Evolutionary conservation across 106 monocot species (phyloP).

Genomic region (Acorus calamus): DNA sequence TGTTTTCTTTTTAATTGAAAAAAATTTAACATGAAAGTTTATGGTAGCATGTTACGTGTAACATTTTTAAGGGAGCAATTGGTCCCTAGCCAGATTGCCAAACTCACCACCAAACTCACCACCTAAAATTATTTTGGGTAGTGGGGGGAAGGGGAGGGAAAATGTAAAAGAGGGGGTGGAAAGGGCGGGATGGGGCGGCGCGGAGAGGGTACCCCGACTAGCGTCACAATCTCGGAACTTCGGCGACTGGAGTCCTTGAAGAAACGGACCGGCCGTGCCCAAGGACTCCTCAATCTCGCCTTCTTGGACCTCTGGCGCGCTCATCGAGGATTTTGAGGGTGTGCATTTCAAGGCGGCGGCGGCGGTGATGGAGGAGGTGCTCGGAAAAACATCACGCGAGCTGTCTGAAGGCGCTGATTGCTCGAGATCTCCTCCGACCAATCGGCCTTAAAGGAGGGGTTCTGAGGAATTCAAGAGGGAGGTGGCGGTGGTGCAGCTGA

Average conservation of each 20-base stretch:
- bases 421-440: slow-evolving; percentile 9
- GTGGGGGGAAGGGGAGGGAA: too few relatives aligned
- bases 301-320: slow-evolving; percentile 3
- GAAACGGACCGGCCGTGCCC: slow-evolving; percentile 11
- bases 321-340: background rate
- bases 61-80: too few relatives aligned
- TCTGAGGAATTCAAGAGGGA: slow-evolving; percentile 14
- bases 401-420: slow-evolving; percentile 12
- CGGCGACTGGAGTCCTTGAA: slow-evolving; percentile 4
- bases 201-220: background rate
- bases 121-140: too few relatives aligned
- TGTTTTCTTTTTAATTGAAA: too few relatives aligned
- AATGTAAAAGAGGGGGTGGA: too few relatives aligned
- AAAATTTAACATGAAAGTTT: too few relatives aligned
- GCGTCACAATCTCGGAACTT: background rate
- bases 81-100: too few relatives aligned
- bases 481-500: slow-evolving; percentile 3
- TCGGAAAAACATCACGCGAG: slow-evolving; percentile 12
- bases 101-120: too few relatives aligned
- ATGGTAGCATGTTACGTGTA: too few relatives aligned
- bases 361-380: slow-evolving; percentile 6
- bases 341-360: slow-evolving; percentile 7
- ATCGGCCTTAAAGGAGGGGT: slow-evolving; percentile 3
- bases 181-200: too few relatives aligned
- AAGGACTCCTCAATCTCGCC: slow-evolving; percentile 10